Percentiles rank a stretch among this genome's conserved stretches.
Conservation (phyloP, 169 alveolate species). For the Plasmodium vivax region DNA sequence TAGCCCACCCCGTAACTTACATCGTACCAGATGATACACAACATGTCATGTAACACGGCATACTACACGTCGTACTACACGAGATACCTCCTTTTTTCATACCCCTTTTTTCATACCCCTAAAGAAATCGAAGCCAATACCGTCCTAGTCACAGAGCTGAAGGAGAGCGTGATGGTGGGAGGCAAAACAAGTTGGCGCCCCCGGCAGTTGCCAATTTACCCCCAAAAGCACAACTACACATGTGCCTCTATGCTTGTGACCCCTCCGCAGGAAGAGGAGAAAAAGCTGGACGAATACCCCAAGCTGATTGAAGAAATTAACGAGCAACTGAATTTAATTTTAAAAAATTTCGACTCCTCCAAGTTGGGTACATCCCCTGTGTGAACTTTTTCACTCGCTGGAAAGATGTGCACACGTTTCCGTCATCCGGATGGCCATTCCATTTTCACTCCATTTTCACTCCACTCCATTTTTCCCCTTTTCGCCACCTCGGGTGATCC, state of each 20-base stretch:
- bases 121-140: constrained; percentile 65
- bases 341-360: constrained; percentile 52
- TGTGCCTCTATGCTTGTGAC: background rate
- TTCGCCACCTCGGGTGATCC: background rate
- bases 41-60: background rate
- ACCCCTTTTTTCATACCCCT: background rate
- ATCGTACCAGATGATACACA: background rate
- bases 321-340: constrained; percentile 29
- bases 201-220: background rate
- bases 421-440: background rate
- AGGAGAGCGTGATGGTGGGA: constrained; percentile 51
- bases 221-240: background rate
- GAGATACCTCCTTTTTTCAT: background rate
- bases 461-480: background rate
- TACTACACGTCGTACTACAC: background rate
- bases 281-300: constrained; percentile 63
- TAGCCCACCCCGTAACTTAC: background rate
- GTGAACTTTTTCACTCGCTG: background rate
- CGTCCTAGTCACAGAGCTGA: constrained; percentile 46
- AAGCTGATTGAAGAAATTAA: constrained; percentile 54
- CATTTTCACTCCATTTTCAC: background rate
- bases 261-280: constrained; percentile 48
- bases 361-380: constrained; percentile 12
- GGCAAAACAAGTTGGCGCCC: background rate
- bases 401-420: background rate